A percentile compares a stretch with the other conserved stretches of the same genome.
Evolutionary conservation across 768 basidiomycete species (phyloP).

Genomic region (Crepidotus variabilis): DNA sequence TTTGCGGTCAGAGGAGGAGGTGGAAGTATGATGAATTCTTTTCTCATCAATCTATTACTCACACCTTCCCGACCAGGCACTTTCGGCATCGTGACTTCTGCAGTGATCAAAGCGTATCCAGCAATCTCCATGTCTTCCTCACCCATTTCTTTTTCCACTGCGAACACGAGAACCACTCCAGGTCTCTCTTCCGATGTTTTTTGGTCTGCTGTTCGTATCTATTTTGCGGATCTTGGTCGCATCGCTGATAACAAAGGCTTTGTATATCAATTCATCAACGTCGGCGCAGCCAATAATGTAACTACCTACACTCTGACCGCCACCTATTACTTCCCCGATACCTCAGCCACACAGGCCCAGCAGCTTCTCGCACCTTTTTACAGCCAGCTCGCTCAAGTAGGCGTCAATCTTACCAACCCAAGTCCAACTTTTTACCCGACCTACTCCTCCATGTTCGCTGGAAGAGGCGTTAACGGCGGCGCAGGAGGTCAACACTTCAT

Average conservation of each 20-base stretch:
- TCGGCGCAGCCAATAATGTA: neutral
- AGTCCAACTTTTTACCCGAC: neutral
- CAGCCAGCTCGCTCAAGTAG: neutral
- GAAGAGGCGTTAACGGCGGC: neutral
- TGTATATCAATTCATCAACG: neutral
- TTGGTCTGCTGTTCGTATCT: neutral
- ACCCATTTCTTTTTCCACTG: neutral
- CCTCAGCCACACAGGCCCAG: neutral
- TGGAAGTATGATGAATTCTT: constrained; percentile 8
- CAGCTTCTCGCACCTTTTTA: neutral
- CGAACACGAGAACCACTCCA: too few relatives aligned
- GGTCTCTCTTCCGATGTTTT: neutral
- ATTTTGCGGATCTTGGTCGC: neutral
- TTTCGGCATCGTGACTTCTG: neutral
- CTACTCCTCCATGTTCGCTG: neutral
- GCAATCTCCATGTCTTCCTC: neutral
- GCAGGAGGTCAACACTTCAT: neutral
- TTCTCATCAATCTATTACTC: constrained; percentile 9
- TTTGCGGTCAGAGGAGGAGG: constrained; percentile 23
- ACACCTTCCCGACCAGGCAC: neutral
- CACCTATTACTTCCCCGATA: neutral
- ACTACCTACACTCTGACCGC: neutral
- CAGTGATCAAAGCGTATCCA: neutral
- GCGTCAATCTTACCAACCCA: neutral
- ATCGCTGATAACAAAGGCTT: neutral